A percentile compares a stretch with the other conserved stretches of the same genome.
These are phyloP conservation scores for Cladosporium halotolerans DNA, from an alignment of 2,329 filamentous ascomycete species.

Conservation along the genomic window DNA sequence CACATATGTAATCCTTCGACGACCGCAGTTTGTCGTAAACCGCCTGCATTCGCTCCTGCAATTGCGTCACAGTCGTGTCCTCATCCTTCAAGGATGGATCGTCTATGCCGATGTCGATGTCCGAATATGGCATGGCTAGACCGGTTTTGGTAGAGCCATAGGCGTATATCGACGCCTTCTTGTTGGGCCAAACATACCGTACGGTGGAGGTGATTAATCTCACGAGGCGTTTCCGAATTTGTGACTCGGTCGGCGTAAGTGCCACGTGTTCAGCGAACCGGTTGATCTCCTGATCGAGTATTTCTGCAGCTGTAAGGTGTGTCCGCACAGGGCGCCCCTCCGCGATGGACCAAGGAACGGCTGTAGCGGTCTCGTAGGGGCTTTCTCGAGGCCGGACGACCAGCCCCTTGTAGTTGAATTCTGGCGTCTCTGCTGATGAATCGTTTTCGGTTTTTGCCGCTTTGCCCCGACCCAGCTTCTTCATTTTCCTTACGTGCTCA, in stretches of 20 bases:
- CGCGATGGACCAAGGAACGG: neutral
- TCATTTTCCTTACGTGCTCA: no score
- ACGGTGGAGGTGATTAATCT: no score
- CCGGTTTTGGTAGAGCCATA: constrained; percentile 52
- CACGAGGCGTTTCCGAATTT: no score
- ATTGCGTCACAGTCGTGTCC: constrained; percentile 12
- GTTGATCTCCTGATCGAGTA: constrained; percentile 5
- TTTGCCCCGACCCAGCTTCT: no score
- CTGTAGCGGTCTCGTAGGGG: neutral
- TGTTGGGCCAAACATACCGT: no score
- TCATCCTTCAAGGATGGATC: constrained; percentile 22
- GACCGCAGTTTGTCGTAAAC: constrained; percentile 3
- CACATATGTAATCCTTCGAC: constrained; percentile 13
- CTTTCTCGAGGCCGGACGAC: neutral
- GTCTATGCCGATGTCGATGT: constrained; percentile 46
- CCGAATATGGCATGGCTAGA: constrained; percentile 47
- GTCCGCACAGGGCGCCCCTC: neutral
- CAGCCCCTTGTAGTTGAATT: neutral
- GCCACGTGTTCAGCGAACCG: neutral
- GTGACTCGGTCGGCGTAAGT: neutral
- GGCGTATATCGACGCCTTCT: no score
- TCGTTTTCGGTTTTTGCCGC: no score
- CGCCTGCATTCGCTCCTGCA: neutral
- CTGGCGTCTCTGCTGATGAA: no score
- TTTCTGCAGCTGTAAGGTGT: neutral